Evolutionary conservation across 2,329 filamentous ascomycete genomes (phyloP).

Genomic region (Nemania sp.): DNA sequence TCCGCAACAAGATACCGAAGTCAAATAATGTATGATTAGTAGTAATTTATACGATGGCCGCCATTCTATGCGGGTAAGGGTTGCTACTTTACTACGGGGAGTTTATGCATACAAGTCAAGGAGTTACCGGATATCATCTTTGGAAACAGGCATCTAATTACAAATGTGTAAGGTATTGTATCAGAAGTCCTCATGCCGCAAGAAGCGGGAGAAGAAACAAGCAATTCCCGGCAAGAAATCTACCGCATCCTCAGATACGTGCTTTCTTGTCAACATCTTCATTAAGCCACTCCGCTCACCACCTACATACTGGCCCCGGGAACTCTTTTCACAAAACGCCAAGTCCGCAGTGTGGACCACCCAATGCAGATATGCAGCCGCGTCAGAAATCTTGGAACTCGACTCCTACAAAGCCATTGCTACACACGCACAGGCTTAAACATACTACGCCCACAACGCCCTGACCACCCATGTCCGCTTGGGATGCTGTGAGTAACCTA

Average conservation of each 20-base stretch:
- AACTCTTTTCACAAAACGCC: slow-evolving; percentile 29
- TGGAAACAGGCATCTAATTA: slow-evolving; percentile 37
- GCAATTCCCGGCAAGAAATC: slow-evolving; percentile 14
- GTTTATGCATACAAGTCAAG: slow-evolving; percentile 14
- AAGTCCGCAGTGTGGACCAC: slow-evolving; percentile 28
- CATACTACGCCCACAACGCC: slow-evolving; percentile 49
- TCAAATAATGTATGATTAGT: neutral
- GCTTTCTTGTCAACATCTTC: slow-evolving; percentile 11
- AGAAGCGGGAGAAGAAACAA: no score
- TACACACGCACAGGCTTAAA: slow-evolving; percentile 40
- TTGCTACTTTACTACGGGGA: slow-evolving; percentile 19
- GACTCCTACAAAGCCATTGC: slow-evolving; percentile 32
- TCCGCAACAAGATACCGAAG: neutral
- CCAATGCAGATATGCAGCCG: slow-evolving; percentile 39
- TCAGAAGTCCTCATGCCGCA: slow-evolving; percentile 10
- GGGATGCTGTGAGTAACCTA: slow-evolving; percentile 37
- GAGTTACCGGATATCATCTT: slow-evolving; percentile 35
- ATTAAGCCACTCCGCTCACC: slow-evolving; percentile 19
- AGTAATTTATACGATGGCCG: slow-evolving; percentile 6
- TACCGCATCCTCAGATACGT: neutral
- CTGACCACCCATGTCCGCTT: slow-evolving; percentile 44
- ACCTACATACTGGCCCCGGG: slow-evolving; percentile 17
- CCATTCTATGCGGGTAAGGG: neutral
- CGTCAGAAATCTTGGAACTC: slow-evolving; percentile 25
- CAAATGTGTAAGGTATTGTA: slow-evolving; percentile 27